A percentile compares a stretch with the other conserved stretches of the same genome.
These are phyloP conservation scores for Cicer cuneatum DNA, from an alignment of 306 rosid genomes.

Conservation along the genomic window DNA sequence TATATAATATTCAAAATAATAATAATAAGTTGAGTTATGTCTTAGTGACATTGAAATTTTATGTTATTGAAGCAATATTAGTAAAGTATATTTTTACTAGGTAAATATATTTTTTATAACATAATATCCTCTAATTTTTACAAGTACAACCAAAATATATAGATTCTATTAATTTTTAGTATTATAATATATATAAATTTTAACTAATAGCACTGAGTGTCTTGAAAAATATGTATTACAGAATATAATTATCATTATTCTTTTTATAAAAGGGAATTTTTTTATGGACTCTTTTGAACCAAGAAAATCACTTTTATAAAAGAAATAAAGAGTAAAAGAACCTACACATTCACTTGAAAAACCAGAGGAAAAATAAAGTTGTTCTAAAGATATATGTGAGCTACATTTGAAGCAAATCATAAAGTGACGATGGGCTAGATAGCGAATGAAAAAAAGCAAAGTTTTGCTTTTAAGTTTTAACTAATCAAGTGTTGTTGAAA, in stretches of 20 bases:
- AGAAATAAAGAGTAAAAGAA: not conserved
- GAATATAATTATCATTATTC: no score
- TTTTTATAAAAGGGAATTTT: not conserved
- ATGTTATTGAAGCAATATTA: no score
- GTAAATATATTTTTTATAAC: not conserved
- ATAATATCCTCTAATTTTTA: no score
- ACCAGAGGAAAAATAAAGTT: not conserved
- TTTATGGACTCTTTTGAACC: not conserved
- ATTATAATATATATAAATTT: no score
- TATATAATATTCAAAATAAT: no score
- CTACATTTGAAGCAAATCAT: not conserved
- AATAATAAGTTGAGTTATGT: no score
- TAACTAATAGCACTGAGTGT: no score
- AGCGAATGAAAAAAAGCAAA: not conserved
- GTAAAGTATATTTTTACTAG: not conserved
- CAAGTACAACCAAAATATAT: no score
- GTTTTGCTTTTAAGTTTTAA: not conserved
- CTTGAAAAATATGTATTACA: no score
- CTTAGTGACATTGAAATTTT: no score
- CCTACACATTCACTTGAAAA: not conserved
- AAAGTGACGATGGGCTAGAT: not conserved
- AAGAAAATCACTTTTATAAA: slow-evolving; percentile 10
- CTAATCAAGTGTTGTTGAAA: not conserved
- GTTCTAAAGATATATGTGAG: not conserved
- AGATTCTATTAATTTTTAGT: no score